Conservation (phyloP, 2,329 filamentous ascomycete genomes). For the Pestalotiopsis sp. region DNA sequence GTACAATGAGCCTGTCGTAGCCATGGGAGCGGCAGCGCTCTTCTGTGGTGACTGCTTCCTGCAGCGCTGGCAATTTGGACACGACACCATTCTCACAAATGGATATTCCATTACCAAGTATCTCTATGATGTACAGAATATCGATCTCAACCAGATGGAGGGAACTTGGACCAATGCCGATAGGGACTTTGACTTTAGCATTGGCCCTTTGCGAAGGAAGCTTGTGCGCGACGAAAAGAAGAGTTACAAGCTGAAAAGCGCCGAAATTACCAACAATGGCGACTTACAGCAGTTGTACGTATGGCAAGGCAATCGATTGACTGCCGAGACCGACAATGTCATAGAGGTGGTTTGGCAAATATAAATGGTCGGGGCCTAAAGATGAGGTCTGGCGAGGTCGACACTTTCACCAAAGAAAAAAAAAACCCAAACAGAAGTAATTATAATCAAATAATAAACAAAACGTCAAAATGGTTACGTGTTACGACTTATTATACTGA, state of each 20-base stretch:
- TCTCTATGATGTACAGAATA: conserved; percentile 35
- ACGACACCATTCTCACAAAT: conserved; percentile 57
- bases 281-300: conserved; percentile 60
- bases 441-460: no score
- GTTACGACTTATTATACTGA: no score
- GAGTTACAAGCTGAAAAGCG: conserved; percentile 51
- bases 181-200: conserved; percentile 52
- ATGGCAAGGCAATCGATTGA: conserved; percentile 40
- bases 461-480: no score
- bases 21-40: conserved; percentile 49
- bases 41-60: conserved; percentile 64
- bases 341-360: conserved; percentile 53
- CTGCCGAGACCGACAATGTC: conserved; percentile 48
- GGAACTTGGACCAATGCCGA: conserved; percentile 54
- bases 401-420: background rate
- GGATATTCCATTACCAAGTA: conserved; percentile 61
- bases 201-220: conserved; percentile 51
- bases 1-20: conserved; percentile 53
- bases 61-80: conserved; percentile 53
- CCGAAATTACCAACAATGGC: conserved; percentile 40
- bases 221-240: conserved; percentile 46
- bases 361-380: background rate
- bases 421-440: background rate
- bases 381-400: background rate
- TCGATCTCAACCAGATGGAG: conserved; percentile 52